phyloP scores from a whole-genome alignment of 352 stramenopile genomes.

The Phytopythium kandeliae region DNA sequence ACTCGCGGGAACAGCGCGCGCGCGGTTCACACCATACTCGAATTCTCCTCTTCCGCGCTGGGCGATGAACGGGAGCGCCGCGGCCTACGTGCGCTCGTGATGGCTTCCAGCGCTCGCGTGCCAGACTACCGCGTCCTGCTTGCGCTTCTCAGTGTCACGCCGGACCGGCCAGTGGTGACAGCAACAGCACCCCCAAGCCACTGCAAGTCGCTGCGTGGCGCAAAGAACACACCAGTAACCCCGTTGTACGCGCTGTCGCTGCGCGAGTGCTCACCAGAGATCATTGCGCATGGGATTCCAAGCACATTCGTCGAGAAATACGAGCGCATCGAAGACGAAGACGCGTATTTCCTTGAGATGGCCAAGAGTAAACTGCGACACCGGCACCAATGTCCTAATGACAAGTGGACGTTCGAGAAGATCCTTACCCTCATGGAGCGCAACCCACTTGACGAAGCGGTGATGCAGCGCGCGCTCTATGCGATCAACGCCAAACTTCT shows the following conservation, averaged over 20 bases:
- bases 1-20: slow-evolving; percentile 16
- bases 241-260: slow-evolving; percentile 45
- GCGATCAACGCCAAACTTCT: slow-evolving; percentile 57
- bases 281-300: slow-evolving; percentile 18
- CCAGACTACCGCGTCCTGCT: slow-evolving; percentile 29
- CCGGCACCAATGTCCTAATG: slow-evolving; percentile 45
- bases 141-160: slow-evolving; percentile 28
- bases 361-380: slow-evolving; percentile 48
- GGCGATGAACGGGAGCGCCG: slow-evolving; percentile 22
- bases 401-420: slow-evolving; percentile 33
- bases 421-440: slow-evolving; percentile 52
- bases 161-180: slow-evolving; percentile 12
- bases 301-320: slow-evolving; percentile 32
- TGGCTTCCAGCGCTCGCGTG: slow-evolving; percentile 24
- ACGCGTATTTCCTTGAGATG: slow-evolving; percentile 47
- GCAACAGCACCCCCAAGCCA: too few species aligned
- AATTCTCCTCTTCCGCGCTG: slow-evolving; percentile 24
- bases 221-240: slow-evolving; percentile 20
- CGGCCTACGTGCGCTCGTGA: slow-evolving; percentile 34
- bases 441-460: slow-evolving; percentile 55
- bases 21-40: slow-evolving; percentile 22
- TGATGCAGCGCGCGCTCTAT: slow-evolving; percentile 49
- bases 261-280: slow-evolving; percentile 19
- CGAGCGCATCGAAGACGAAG: slow-evolving; percentile 44
- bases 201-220: slow-evolving; percentile 3